Evolutionary conservation across 768 basidiomycete genomes (phyloP).

Genomic region (Candolleomyces aberdarensis): DNA sequence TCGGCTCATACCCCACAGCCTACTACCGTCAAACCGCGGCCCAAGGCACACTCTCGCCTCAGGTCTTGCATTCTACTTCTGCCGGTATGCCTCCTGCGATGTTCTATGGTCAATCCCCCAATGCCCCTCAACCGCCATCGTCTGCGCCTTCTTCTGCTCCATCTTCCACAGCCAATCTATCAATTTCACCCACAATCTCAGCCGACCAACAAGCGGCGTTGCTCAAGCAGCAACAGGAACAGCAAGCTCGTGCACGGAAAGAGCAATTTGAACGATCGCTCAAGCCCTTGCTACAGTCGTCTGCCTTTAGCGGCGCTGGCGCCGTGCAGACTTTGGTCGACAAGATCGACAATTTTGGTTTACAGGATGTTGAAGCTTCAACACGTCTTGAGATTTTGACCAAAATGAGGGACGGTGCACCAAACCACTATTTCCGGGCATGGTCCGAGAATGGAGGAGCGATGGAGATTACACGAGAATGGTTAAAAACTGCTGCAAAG

Average conservation of each 20-base stretch:
- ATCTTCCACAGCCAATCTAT: slow-evolving; percentile 13
- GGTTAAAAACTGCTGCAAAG: slow-evolving; percentile 70
- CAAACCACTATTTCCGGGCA: slow-evolving; percentile 83
- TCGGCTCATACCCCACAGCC: slow-evolving; percentile 13
- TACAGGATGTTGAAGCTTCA: slow-evolving; percentile 59
- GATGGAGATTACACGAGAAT: slow-evolving; percentile 77
- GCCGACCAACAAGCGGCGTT: slow-evolving; percentile 4
- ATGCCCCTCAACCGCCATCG: slow-evolving; percentile 7
- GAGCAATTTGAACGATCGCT: slow-evolving; percentile 51
- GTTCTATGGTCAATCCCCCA: slow-evolving; percentile 26
- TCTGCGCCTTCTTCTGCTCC: slow-evolving; percentile 17
- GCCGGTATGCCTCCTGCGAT: slow-evolving; percentile 31
- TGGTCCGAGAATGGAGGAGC: slow-evolving; percentile 77
- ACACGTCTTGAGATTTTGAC: slow-evolving; percentile 74
- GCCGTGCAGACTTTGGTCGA: slow-evolving; percentile 63
- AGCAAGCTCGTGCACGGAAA: slow-evolving; percentile 50
- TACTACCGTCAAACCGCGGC: slow-evolving; percentile 32
- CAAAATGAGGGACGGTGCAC: slow-evolving; percentile 79
- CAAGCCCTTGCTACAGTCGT: slow-evolving; percentile 53
- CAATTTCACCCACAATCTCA: slow-evolving; percentile 15
- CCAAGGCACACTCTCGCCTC: slow-evolving; percentile 71
- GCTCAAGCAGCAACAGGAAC: slow-evolving; percentile 18
- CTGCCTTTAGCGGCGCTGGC: slow-evolving; percentile 64
- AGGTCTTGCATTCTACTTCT: slow-evolving; percentile 61
- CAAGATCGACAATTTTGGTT: slow-evolving; percentile 57